These are phyloP conservation scores for Immersiporthe knoxdaviesiana DNA, from an alignment of 2,329 filamentous ascomycete species.

Conservation along the genomic window DNA sequence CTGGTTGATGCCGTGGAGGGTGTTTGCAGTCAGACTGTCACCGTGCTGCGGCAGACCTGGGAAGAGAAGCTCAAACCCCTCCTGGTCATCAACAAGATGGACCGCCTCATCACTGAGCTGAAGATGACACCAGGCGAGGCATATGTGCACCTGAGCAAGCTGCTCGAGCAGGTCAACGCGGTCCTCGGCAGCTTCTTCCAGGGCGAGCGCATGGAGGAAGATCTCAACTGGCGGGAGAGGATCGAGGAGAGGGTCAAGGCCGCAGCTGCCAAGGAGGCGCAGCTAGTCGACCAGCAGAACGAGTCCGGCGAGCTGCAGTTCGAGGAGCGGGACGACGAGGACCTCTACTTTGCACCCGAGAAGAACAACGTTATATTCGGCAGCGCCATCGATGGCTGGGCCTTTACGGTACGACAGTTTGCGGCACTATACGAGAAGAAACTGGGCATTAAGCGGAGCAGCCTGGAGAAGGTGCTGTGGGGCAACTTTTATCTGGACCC, in stretches of 20 bases:
- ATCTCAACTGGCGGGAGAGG: conserved; percentile 90
- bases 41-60: conserved; percentile 93
- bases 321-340: conserved; percentile 91
- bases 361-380: conserved; percentile 99
- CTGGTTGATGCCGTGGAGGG: conserved; percentile 96
- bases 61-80: conserved; percentile 93
- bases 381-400: conserved; percentile 98
- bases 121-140: conserved; percentile 92
- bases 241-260: conserved; percentile 85
- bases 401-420: conserved; percentile 94
- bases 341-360: conserved; percentile 96
- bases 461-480: conserved; percentile 94
- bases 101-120: conserved; percentile 88
- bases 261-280: conserved; percentile 63
- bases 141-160: conserved; percentile 83
- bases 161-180: conserved; percentile 95
- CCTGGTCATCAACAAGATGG: conserved; percentile 98
- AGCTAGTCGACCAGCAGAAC: conserved; percentile 52
- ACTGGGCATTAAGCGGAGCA: conserved; percentile 84
- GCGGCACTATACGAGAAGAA: conserved; percentile 95
- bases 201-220: conserved; percentile 97
- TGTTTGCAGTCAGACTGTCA: conserved; percentile 98
- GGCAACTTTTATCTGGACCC: conserved; percentile 96
- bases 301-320: conserved; percentile 69
- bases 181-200: conserved; percentile 98